phyloP scores from a whole-genome alignment of 2,329 filamentous ascomycete species.

The Penicillium capsulatum region DNA sequence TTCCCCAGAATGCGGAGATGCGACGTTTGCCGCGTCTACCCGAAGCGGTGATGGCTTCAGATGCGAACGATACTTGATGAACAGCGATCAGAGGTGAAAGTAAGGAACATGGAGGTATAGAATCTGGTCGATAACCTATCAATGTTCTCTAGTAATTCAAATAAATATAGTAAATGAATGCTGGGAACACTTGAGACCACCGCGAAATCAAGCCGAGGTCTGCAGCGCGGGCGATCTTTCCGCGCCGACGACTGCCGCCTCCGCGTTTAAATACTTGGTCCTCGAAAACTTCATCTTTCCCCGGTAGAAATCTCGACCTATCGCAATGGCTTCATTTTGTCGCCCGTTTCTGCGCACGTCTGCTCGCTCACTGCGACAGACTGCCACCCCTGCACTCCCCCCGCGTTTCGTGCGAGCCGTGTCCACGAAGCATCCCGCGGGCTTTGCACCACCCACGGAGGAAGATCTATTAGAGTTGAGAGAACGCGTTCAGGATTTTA shows the following conservation, averaged over 20 bases:
- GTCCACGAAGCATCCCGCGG: constrained; percentile 65
- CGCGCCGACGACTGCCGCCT: constrained; percentile 22
- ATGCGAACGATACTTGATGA: neutral
- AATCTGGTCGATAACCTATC: neutral
- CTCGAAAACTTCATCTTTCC: constrained; percentile 6
- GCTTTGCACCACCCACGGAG: constrained; percentile 62
- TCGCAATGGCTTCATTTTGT: constrained; percentile 31
- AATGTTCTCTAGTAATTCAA: too few species aligned
- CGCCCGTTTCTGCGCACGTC: constrained; percentile 34
- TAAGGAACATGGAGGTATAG: neutral
- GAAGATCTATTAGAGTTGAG: constrained; percentile 76
- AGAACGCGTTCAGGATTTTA: constrained; percentile 83
- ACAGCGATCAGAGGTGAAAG: neutral
- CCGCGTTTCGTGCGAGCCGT: constrained; percentile 39
- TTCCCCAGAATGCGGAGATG: constrained; percentile 31
- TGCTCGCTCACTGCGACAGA: constrained; percentile 28
- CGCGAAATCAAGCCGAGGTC: neutral
- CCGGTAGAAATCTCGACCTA: neutral
- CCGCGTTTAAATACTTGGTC: constrained; percentile 4
- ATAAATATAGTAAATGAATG: too few species aligned
- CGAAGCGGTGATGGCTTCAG: constrained; percentile 24
- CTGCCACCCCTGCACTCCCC: constrained; percentile 29
- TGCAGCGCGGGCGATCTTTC: constrained; percentile 5
- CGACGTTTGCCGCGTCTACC: constrained; percentile 48
- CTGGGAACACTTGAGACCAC: too few species aligned